phyloP scores from a whole-genome alignment of 352 stramenopile genomes.

The Phytopythium helicoides region DNA sequence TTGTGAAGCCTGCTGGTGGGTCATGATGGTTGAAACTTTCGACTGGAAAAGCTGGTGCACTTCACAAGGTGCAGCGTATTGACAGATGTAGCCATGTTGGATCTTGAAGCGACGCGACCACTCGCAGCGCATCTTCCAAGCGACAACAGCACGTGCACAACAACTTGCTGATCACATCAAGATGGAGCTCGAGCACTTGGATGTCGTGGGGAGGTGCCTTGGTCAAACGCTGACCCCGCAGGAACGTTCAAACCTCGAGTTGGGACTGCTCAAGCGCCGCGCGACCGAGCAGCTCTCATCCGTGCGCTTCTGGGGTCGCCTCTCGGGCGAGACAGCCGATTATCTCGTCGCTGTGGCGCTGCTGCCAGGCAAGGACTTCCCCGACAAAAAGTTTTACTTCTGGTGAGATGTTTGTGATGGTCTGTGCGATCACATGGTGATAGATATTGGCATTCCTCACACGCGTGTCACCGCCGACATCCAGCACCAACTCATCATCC shows the following conservation, averaged over 20 bases:
- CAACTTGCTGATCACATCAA: too few relatives aligned
- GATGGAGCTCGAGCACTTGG: slow-evolving; percentile 79
- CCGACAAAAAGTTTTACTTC: slow-evolving; percentile 87
- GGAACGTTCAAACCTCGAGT: slow-evolving; percentile 75
- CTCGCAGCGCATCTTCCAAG: too few relatives aligned
- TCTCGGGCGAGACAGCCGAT: slow-evolving; percentile 59
- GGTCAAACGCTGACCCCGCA: slow-evolving; percentile 68
- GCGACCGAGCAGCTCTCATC: slow-evolving; percentile 58
- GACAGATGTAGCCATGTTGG: too few relatives aligned
- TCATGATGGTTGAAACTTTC: too few relatives aligned
- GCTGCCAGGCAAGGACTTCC: slow-evolving; percentile 57
- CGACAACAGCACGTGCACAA: background rate
- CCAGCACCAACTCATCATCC: slow-evolving; percentile 68
- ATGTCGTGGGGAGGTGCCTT: slow-evolving; percentile 66
- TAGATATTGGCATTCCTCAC: too few relatives aligned
- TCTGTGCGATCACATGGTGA: too few relatives aligned
- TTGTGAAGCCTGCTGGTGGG: too few relatives aligned
- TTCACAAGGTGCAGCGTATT: too few relatives aligned
- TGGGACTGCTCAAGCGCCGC: slow-evolving; percentile 65
- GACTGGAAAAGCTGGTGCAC: too few relatives aligned
- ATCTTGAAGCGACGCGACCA: too few relatives aligned
- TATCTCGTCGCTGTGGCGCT: slow-evolving; percentile 67
- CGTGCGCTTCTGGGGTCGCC: slow-evolving; percentile 72
- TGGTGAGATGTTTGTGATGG: slow-evolving; percentile 29
- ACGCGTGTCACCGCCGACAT: background rate